Evolutionary conservation across 805 yeast species (phyloP).

Genomic region (Teunomyces tritomae): DNA sequence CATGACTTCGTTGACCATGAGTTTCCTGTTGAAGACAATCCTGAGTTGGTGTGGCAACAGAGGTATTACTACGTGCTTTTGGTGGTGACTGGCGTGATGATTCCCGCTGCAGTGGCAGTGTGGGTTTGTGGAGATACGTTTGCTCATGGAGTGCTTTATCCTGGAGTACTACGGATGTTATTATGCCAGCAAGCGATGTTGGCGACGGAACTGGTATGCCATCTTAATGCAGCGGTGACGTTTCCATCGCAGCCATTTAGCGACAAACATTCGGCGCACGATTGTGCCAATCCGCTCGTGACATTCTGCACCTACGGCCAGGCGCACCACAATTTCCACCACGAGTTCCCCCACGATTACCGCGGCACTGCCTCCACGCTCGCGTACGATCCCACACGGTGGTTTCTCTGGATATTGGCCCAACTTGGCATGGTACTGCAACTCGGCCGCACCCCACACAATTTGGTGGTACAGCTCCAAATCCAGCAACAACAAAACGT

Average conservation of each 20-base stretch:
- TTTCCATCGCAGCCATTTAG: conserved; percentile 53
- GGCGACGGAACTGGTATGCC: conserved; percentile 80
- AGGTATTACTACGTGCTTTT: conserved; percentile 24
- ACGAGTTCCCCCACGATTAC: conserved; percentile 91
- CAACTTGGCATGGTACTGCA: conserved; percentile 58
- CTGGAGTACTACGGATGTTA: conserved; percentile 71
- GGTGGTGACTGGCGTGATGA: conserved; percentile 24
- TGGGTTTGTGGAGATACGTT: conserved; percentile 28
- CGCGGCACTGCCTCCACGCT: conserved; percentile 70
- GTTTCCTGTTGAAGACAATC: conserved; percentile 19
- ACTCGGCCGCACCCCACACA: conserved; percentile 61
- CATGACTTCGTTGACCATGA: conserved; percentile 36
- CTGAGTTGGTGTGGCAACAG: conserved; percentile 36
- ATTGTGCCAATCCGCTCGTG: conserved; percentile 57
- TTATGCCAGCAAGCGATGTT: conserved; percentile 78
- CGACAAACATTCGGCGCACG: conserved; percentile 64
- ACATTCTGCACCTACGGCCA: conserved; percentile 80
- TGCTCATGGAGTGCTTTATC: conserved; percentile 51
- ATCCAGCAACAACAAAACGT: conserved; percentile 73
- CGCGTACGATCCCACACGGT: conserved; percentile 85
- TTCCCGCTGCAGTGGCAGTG: conserved; percentile 30
- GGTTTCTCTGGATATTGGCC: conserved; percentile 55
- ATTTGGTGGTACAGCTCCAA: conserved; percentile 56
- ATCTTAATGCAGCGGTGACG: conserved; percentile 60
- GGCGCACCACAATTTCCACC: conserved; percentile 91